These are phyloP conservation scores for Neurospora cerealis DNA, from an alignment of 495 filamentous ascomycete species.

Conservation along the genomic window DNA sequence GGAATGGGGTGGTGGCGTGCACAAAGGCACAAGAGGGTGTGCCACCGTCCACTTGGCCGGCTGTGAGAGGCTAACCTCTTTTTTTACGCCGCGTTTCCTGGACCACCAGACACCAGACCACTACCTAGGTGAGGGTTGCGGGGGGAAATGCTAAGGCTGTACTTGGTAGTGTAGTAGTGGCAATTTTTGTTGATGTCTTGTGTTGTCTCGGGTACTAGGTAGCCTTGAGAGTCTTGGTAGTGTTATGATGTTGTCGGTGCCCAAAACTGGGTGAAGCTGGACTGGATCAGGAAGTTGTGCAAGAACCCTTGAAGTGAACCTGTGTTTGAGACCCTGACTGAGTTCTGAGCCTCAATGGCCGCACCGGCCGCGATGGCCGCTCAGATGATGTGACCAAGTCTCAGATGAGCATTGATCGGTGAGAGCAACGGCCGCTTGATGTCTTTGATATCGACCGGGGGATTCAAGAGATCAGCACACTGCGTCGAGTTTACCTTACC, in stretches of 20 bases:
- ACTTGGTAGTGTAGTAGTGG: background rate
- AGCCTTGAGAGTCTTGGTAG: background rate
- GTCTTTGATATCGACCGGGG: background rate
- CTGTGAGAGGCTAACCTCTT: conserved; percentile 22
- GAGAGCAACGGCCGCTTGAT: background rate
- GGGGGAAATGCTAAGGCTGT: background rate
- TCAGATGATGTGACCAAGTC: background rate
- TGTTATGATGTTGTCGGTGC: background rate
- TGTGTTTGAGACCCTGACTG: background rate
- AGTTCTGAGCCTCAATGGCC: background rate
- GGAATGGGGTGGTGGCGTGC: conserved; percentile 12
- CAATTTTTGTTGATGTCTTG: background rate
- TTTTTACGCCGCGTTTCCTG: background rate
- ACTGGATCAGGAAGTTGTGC: background rate
- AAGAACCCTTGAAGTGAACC: background rate
- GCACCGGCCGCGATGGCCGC: background rate
- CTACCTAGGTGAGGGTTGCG: background rate
- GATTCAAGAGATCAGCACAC: background rate
- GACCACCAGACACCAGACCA: conserved; percentile 5
- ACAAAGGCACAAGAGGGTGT: background rate
- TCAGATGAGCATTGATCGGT: background rate
- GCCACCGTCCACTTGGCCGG: conserved; percentile 21
- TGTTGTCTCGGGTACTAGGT: background rate
- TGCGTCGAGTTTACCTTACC: background rate
- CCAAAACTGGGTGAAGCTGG: background rate